Evolutionary conservation across 495 filamentous ascomycete genomes (phyloP).

Genomic region (Podospora fimiseda): DNA sequence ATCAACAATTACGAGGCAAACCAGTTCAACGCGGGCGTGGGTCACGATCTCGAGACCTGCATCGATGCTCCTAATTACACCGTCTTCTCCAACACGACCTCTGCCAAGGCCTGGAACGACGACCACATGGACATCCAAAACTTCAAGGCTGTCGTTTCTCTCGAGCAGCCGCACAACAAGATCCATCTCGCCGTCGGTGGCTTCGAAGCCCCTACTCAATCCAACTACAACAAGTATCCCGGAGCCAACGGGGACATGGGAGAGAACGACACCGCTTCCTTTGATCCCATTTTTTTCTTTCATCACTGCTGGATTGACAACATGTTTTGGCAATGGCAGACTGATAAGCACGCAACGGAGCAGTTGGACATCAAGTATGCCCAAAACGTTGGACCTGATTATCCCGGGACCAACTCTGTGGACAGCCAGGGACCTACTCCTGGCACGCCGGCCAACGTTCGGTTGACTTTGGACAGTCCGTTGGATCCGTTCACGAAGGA

Average conservation of each 20-base stretch:
- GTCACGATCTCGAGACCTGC: conserved; percentile 8
- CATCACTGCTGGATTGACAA: conserved; percentile 28
- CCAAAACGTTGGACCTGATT: background rate
- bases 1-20: conserved; percentile 1
- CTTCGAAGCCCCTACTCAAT: conserved; percentile 11
- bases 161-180: conserved; percentile 29
- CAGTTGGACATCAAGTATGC: background rate
- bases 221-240: conserved; percentile 6
- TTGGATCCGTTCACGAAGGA: conserved; percentile 14
- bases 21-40: background rate
- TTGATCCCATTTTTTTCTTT: conserved; percentile 32
- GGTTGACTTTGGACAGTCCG: conserved; percentile 9
- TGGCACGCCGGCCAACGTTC: conserved; percentile 1
- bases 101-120: conserved; percentile 18
- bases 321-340: conserved; percentile 30
- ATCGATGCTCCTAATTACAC: conserved; percentile 26
- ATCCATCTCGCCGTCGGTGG: conserved; percentile 30
- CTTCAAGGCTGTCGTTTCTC: conserved; percentile 2
- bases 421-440: conserved; percentile 12
- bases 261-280: conserved; percentile 27
- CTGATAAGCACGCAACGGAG: conserved; percentile 10
- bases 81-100: conserved; percentile 21
- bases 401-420: conserved; percentile 13
- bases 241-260: conserved; percentile 31
- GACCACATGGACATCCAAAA: conserved; percentile 2